Conservation (phyloP, 129 eudicot species). For the Artemisia annua region DNA sequence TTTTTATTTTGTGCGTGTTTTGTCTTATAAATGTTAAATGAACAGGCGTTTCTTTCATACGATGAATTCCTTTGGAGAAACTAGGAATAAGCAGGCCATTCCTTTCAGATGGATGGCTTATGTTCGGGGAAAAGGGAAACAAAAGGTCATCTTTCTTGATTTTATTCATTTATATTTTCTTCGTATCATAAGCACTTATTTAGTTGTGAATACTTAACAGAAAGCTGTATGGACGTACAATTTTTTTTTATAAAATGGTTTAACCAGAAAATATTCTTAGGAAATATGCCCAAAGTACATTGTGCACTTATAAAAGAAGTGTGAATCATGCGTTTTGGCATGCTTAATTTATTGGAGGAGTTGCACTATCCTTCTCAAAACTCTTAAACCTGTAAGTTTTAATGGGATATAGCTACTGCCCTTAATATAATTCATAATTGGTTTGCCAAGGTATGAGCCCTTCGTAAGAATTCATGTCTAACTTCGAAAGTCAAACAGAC, state of each 20-base stretch:
- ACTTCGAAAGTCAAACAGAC: constrained; percentile 12
- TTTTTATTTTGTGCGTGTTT: not conserved
- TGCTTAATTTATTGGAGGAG: not conserved
- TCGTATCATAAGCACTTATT: not conserved
- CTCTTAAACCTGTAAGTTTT: too few species aligned
- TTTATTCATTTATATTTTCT: not conserved
- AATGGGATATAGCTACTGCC: too few species aligned
- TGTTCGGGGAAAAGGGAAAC: constrained; percentile 7
- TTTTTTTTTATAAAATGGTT: constrained; percentile 13
- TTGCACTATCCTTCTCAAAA: too few species aligned
- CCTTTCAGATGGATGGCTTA: not conserved
- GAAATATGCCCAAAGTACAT: constrained; percentile 17
- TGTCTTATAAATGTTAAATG: not conserved
- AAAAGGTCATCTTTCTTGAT: constrained; percentile 11
- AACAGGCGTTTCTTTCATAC: not conserved
- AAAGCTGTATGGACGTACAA: constrained; percentile 3
- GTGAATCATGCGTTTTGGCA: too few species aligned
- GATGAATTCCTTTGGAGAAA: not conserved
- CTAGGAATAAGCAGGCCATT: not conserved
- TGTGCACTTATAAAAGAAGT: not conserved
- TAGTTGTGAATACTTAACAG: constrained; percentile 1
- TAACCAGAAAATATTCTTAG: constrained; percentile 9
- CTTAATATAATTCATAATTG: not conserved
- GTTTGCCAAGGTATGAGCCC: constrained; percentile 8
- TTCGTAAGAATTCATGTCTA: constrained; percentile 7